phyloP scores from a whole-genome alignment of 805 yeast genomes.

The Jamesozyma rosinii region DNA sequence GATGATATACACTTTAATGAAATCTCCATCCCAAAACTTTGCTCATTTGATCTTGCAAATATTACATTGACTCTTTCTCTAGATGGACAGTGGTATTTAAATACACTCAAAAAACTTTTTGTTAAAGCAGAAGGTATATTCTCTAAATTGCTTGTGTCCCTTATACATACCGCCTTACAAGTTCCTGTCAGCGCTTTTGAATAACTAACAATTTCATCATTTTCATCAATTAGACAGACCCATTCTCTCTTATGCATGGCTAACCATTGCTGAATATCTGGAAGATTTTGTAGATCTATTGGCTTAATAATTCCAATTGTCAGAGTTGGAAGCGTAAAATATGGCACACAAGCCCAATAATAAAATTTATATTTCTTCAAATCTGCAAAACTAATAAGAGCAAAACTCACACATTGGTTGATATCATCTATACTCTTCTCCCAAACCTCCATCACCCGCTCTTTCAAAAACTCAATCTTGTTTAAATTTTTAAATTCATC shows the following conservation, averaged over 20 bases:
- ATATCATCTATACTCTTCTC: conserved; percentile 27
- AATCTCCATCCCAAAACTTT: conserved; percentile 3
- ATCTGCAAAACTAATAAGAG: conserved; percentile 68
- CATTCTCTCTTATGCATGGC: conserved; percentile 15
- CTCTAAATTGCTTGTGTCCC: conserved; percentile 33
- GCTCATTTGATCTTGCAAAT: conserved; percentile 31
- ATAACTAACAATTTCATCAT: conserved; percentile 14
- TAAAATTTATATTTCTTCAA: conserved; percentile 78
- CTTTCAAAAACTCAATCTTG: conserved; percentile 48
- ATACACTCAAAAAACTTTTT: conserved; percentile 47
- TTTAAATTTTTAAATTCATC: conserved; percentile 72
- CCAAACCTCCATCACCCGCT: conserved; percentile 29
- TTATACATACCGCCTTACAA: conserved; percentile 28
- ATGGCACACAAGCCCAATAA: conserved; percentile 86
- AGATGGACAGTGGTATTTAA: conserved; percentile 31
- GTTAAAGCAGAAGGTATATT: conserved; percentile 43
- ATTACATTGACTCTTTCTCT: conserved; percentile 31
- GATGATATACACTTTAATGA: neutral
- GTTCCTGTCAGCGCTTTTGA: conserved; percentile 4
- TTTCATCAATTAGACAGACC: conserved; percentile 23
- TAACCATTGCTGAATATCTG: conserved; percentile 13
- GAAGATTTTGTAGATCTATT: neutral
- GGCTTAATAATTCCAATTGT: conserved; percentile 3
- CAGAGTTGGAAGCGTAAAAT: conserved; percentile 31
- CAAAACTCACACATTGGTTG: conserved; percentile 30